Base-by-base conservation (phyloP, 441 rosid genomes). In the Daphne laureola region DNA sequence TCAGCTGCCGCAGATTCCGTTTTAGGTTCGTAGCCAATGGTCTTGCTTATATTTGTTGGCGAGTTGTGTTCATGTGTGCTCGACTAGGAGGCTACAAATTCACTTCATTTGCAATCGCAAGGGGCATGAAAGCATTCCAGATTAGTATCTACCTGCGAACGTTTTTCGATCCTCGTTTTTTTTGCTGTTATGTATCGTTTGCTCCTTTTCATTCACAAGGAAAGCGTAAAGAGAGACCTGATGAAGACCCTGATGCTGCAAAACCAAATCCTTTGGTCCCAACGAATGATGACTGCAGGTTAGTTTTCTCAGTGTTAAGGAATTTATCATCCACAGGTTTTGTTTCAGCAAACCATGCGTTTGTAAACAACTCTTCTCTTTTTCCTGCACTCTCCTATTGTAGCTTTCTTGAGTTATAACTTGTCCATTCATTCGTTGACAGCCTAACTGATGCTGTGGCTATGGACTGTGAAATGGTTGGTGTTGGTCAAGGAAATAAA, bases 391-490 rank as follows among this genome's bases (percentile, higher is more conserved):
- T 31, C 11, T 3, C 36, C 36, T 8, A 31, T 31, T 31, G 8
- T 4, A 31, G 38, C 38, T 31, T 8, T 49, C 31, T 54, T 54
- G 12, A 17, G 31, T 48, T 8, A 50, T 60, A 44, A 48, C 67
- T 62, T 41, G 68, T 63, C 54, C 56, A 63, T 49, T 8, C 45
- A 15, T 63, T 46, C 68, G n/a, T n/a, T n/a, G 64, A 54, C 93
- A 92, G 96, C 77, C 31, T 82, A 76, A 84, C 96, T 62, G 90
- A 81, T 74, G 90, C 57, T 52, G 69, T 92, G 54, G 98, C 90
- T 52, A 86, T 92, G 90, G 97, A 92, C 56, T 92, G 98, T 26
- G 98, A 92, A 76, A 89, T 92, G 98, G 97, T 92, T 70, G 98
- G 98, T 56, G 78, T 89, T 12, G 74, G 86, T 57, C 90, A 74